Percentiles rank a stretch among this genome's conserved stretches.
Evolutionary conservation across 345 rosid species (phyloP).

Genomic region (Angophora floribunda): DNA sequence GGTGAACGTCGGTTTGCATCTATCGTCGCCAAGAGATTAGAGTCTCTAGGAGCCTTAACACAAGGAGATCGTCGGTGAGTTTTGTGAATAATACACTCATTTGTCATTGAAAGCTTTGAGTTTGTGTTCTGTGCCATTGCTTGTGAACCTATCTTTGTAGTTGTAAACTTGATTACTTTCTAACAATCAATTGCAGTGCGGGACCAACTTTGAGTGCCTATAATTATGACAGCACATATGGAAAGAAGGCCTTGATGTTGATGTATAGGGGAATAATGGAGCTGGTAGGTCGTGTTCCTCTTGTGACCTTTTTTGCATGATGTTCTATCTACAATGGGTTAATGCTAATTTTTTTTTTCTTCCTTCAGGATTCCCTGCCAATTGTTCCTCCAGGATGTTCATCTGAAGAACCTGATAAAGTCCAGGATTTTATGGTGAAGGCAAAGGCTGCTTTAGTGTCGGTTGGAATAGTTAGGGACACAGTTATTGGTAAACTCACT

Average conservation of each 20-base stretch:
- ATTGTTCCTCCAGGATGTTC: conserved; percentile 96
- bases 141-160: background rate
- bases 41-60: conserved; percentile 95
- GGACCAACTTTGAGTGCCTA: conserved; percentile 94
- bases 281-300: conserved; percentile 33
- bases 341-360: conserved; percentile 10
- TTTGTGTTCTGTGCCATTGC: background rate
- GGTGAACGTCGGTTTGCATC: conserved; percentile 99
- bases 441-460: conserved; percentile 98
- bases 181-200: conserved; percentile 43
- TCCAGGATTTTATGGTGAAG: conserved; percentile 68
- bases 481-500: conserved; percentile 48
- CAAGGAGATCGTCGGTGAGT: conserved; percentile 95
- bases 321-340: background rate
- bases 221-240: conserved; percentile 88
- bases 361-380: conserved; percentile 75
- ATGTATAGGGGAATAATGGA: conserved; percentile 98
- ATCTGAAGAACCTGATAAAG: conserved; percentile 72
- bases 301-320: background rate
- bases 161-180: background rate
- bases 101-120: background rate
- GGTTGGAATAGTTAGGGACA: conserved; percentile 96
- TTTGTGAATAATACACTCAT: background rate
- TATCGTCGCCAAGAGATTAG: conserved; percentile 95
- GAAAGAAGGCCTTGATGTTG: conserved; percentile 85